These are phyloP conservation scores for Geotrichum macrosporum DNA, from an alignment of 1,139 yeast genomes.

Conservation along the genomic window DNA sequence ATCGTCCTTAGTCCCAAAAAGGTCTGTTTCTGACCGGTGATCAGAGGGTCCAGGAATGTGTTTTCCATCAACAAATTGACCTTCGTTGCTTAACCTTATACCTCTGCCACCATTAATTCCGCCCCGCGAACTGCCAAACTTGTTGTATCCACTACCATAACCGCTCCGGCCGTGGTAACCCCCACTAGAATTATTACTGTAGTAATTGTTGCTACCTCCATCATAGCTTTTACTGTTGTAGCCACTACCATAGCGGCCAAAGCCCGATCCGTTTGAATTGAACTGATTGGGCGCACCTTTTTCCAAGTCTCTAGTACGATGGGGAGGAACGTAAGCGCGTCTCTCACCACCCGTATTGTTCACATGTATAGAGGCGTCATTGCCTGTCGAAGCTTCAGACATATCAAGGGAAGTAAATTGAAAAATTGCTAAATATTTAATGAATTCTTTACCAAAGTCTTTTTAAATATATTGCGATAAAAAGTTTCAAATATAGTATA, in stretches of 20 bases:
- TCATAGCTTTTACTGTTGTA: constrained; percentile 5
- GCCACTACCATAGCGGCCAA: background rate
- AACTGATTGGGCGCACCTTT: constrained; percentile 8
- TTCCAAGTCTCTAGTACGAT: constrained; percentile 16
- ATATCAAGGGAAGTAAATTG: constrained; percentile 6
- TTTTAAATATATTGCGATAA: too few relatives aligned
- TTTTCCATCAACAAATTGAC: constrained; percentile 71
- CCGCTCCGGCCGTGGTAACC: constrained; percentile 37
- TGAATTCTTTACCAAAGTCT: too few relatives aligned
- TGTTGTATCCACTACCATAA: constrained; percentile 36
- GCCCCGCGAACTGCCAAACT: constrained; percentile 21
- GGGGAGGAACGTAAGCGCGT: constrained; percentile 20
- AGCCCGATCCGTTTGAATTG: constrained; percentile 6
- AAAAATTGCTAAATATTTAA: constrained; percentile 1
- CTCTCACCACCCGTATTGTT: constrained; percentile 11
- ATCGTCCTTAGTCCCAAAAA: constrained; percentile 87
- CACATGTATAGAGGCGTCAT: constrained; percentile 13
- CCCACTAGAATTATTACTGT: constrained; percentile 6
- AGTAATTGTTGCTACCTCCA: background rate
- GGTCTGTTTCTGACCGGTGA: constrained; percentile 66
- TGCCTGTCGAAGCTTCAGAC: constrained; percentile 17
- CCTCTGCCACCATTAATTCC: constrained; percentile 3
- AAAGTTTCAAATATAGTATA: too few relatives aligned
- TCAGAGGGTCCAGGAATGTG: constrained; percentile 80
- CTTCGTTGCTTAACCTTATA: constrained; percentile 35